A percentile compares a stretch with the other conserved stretches of the same genome.
These are phyloP conservation scores for Anthostomella pinea DNA, from an alignment of 2,329 filamentous ascomycete genomes.

Conservation along the genomic window DNA sequence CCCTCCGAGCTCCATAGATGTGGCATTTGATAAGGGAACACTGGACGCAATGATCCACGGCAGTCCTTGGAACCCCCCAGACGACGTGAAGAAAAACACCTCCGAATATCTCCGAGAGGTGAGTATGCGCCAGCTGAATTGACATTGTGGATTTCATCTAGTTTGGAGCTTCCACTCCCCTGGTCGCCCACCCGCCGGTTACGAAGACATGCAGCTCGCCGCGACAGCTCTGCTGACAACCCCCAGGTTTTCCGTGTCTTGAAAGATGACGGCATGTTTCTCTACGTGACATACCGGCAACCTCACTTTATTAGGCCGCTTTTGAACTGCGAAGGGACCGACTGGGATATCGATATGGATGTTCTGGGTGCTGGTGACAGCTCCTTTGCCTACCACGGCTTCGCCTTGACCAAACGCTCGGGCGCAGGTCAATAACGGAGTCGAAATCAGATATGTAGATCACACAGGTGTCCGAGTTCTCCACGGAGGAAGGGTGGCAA, in stretches of 20 bases:
- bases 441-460: too few relatives aligned
- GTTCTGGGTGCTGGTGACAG: constrained; percentile 37
- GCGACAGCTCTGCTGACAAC: too few relatives aligned
- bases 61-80: constrained; percentile 50
- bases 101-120: constrained; percentile 49
- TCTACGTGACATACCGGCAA: constrained; percentile 54
- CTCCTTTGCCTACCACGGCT: constrained; percentile 50
- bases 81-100: constrained; percentile 47
- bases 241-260: constrained; percentile 44
- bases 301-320: constrained; percentile 52
- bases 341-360: constrained; percentile 44
- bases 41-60: constrained; percentile 56
- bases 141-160: too few relatives aligned
- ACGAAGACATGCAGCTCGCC: too few relatives aligned
- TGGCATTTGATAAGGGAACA: constrained; percentile 58
- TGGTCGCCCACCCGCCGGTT: constrained; percentile 1
- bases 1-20: constrained; percentile 41
- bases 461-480: too few relatives aligned
- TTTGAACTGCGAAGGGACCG: constrained; percentile 37
- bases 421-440: too few relatives aligned
- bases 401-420: too few relatives aligned
- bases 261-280: constrained; percentile 45
- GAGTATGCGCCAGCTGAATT: too few relatives aligned
- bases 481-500: too few relatives aligned
- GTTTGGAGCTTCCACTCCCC: constrained; percentile 1